These are phyloP conservation scores for Moricandia moricandioides DNA, from an alignment of 345 rosid species.

Conservation along the genomic window DNA sequence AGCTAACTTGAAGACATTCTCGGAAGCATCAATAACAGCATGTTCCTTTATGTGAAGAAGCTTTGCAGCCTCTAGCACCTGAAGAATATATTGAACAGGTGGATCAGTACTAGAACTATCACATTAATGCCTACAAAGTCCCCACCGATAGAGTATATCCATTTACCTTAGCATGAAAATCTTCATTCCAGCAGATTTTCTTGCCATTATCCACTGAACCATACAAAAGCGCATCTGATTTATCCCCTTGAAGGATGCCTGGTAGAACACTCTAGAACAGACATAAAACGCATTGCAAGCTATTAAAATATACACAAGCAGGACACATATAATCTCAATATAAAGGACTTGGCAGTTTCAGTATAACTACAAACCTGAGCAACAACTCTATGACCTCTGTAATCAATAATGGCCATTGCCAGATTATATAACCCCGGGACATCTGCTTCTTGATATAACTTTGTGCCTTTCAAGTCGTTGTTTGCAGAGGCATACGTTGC, in stretches of 20 bases:
- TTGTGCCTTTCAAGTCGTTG: conserved; percentile 96
- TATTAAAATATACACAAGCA: conserved; percentile 5
- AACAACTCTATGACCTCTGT: conserved; percentile 97
- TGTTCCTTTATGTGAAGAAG: conserved; percentile 96
- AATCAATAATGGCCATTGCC: conserved; percentile 98
- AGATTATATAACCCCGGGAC: conserved; percentile 92
- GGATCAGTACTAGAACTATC: background rate
- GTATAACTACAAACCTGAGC: conserved; percentile 72
- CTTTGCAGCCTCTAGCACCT: conserved; percentile 95
- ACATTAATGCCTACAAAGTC: conserved; percentile 2
- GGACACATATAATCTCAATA: background rate
- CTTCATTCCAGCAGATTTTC: conserved; percentile 96
- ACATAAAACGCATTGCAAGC: conserved; percentile 5
- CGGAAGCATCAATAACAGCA: conserved; percentile 77
- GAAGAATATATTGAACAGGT: conserved; percentile 1
- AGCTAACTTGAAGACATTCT: conserved; percentile 80
- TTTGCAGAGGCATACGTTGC: conserved; percentile 99
- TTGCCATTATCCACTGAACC: conserved; percentile 99
- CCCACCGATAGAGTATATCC: no score
- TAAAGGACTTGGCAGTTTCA: conserved; percentile 2
- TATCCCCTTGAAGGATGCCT: conserved; percentile 99
- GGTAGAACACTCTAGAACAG: conserved; percentile 93
- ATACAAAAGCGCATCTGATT: conserved; percentile 90
- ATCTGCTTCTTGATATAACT: conserved; percentile 97
- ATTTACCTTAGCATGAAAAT: conserved; percentile 88